Evolutionary conservation across 768 basidiomycete genomes (phyloP).

Genomic region (Panus rudis): DNA sequence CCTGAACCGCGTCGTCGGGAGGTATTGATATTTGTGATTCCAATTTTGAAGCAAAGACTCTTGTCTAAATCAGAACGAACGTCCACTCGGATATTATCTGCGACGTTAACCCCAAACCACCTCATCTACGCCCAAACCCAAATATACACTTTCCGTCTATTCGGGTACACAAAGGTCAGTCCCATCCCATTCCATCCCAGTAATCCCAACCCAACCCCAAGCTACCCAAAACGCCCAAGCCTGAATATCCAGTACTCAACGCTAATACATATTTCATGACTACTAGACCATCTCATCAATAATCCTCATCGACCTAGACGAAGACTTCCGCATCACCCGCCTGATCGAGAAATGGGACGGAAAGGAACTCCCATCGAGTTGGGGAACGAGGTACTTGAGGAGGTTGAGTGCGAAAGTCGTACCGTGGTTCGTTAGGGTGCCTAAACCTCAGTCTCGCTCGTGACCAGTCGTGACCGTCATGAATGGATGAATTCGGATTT

Average conservation of each 20-base stretch:
- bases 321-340: slow-evolving; percentile 51
- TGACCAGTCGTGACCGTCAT: not conserved
- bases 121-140: slow-evolving; percentile 54
- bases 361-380: slow-evolving; percentile 41
- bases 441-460: slow-evolving; percentile 26
- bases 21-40: not conserved
- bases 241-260: not conserved
- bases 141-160: slow-evolving; percentile 48
- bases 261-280: not conserved
- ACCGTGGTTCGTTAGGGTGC: slow-evolving; percentile 48
- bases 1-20: slow-evolving; percentile 1
- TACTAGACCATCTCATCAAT: slow-evolving; percentile 51
- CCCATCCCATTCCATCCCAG: too few species aligned
- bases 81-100: slow-evolving; percentile 50
- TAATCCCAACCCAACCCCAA: too few species aligned
- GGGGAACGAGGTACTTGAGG: slow-evolving; percentile 42
- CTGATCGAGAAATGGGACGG: slow-evolving; percentile 59
- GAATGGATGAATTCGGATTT: not conserved
- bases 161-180: slow-evolving; percentile 45
- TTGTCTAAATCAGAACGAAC: slow-evolving; percentile 45
- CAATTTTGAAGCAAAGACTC: slow-evolving; percentile 40
- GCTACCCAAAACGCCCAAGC: too few species aligned
- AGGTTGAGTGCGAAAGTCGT: slow-evolving; percentile 41
- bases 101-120: slow-evolving; percentile 51
- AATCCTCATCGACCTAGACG: slow-evolving; percentile 57